phyloP scores from a whole-genome alignment of 75 land plant species.

The Larix kaempferi region DNA sequence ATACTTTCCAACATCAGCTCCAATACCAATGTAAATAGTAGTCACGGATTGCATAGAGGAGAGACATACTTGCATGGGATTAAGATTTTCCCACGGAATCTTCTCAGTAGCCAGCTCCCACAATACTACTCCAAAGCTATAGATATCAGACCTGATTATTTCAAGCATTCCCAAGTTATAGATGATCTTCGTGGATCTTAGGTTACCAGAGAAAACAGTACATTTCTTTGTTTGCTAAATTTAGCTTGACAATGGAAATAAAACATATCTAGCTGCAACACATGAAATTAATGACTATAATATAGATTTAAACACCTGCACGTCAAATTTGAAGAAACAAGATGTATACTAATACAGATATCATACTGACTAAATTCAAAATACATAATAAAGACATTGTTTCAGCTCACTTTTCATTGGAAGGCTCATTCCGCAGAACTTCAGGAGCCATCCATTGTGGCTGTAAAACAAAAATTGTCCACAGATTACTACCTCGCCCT shows the following conservation, averaged over 20 bases:
- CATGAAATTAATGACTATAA: background rate
- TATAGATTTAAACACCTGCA: background rate
- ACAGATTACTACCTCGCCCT: background rate
- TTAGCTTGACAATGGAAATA: background rate
- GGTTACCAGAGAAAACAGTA: background rate
- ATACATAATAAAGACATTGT: background rate
- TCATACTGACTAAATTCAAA: background rate
- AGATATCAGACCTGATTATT: slow-evolving; percentile 68
- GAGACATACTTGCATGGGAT: slow-evolving; percentile 76
- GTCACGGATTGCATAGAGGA: background rate
- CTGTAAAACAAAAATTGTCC: slow-evolving; percentile 26
- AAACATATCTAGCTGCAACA: slow-evolving; percentile 3
- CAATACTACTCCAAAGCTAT: slow-evolving; percentile 80
- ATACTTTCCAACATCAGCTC: too few relatives aligned
- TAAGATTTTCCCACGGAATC: slow-evolving; percentile 86
- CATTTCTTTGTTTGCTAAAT: background rate
- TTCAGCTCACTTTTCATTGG: slow-evolving; percentile 59
- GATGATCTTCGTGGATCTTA: background rate
- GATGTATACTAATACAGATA: background rate
- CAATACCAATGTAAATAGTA: too few relatives aligned
- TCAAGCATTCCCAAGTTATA: background rate
- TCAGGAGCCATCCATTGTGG: slow-evolving; percentile 87
- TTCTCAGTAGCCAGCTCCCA: slow-evolving; percentile 88
- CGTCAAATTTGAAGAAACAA: background rate
- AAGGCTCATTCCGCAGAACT: slow-evolving; percentile 67